phyloP scores from a whole-genome alignment of 2,329 filamentous ascomycete genomes.

The Setomelanomma holmii region DNA sequence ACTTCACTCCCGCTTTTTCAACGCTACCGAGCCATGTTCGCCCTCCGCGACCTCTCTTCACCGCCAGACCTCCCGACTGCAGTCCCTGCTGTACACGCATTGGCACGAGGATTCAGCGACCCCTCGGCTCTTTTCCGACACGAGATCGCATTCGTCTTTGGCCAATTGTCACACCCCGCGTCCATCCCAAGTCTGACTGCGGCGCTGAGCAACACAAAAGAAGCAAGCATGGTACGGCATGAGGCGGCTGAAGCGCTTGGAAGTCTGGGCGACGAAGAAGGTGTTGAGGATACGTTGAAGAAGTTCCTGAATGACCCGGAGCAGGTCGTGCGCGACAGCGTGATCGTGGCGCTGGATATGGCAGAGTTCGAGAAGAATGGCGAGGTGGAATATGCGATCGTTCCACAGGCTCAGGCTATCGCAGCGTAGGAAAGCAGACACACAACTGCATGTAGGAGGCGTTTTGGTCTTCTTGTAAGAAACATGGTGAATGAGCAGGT shows the following conservation, averaged over 20 bases:
- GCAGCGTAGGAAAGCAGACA: conserved; percentile 24
- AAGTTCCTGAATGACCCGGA: conserved; percentile 89
- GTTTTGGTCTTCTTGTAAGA: conserved; percentile 29
- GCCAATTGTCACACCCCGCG: conserved; percentile 94
- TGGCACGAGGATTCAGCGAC: conserved; percentile 86
- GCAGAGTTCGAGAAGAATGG: conserved; percentile 93
- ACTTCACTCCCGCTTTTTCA: conserved; percentile 81
- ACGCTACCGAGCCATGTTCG: conserved; percentile 98
- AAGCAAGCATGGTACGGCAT: conserved; percentile 96
- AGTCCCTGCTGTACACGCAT: conserved; percentile 81
- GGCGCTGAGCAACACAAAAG: conserved; percentile 77
- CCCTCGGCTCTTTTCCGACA: conserved; percentile 93
- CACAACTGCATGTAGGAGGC: conserved; percentile 35
- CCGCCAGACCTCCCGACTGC: conserved; percentile 91
- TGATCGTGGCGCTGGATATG: conserved; percentile 96
- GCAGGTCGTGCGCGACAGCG: conserved; percentile 91
- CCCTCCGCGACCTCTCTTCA: conserved; percentile 90
- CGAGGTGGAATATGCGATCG: conserved; percentile 88
- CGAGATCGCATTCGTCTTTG: conserved; percentile 98
- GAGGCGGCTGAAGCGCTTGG: conserved; percentile 96
- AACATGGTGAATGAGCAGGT: too few species aligned
- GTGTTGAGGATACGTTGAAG: conserved; percentile 85
- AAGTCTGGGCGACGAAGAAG: conserved; percentile 89
- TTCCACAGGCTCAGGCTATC: conserved; percentile 62
- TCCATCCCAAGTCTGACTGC: conserved; percentile 88